A percentile compares a stretch with the other conserved stretches of the same genome.
These are phyloP conservation scores for Pinus taeda DNA, from an alignment of 75 land plant genomes.

Conservation along the genomic window DNA sequence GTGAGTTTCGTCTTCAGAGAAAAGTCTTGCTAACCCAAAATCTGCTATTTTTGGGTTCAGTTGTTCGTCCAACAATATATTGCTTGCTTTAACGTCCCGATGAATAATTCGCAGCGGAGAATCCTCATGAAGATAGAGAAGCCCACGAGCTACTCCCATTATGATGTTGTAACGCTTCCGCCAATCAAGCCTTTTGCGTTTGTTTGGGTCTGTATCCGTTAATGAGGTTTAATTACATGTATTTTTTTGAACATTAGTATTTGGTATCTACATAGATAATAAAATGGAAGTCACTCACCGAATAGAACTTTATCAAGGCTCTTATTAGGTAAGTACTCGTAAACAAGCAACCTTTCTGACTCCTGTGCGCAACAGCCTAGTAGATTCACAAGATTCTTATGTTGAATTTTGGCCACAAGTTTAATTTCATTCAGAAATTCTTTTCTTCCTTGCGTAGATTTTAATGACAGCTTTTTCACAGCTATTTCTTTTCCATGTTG, in stretches of 20 bases:
- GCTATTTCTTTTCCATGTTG: conserved; percentile 44
- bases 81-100: too few relatives aligned
- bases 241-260: too few relatives aligned
- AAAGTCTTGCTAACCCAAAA: too few relatives aligned
- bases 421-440: conserved; percentile 44
- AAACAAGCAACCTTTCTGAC: conserved; percentile 36
- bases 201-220: too few relatives aligned
- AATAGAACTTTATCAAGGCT: conserved; percentile 33
- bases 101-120: too few relatives aligned
- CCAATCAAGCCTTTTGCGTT: conserved; percentile 13
- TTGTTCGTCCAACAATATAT: too few relatives aligned
- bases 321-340: conserved; percentile 44
- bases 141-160: conserved; percentile 32
- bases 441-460: conserved; percentile 21
- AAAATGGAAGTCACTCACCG: neutral
- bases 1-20: too few relatives aligned
- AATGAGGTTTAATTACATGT: too few relatives aligned
- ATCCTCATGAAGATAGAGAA: conserved; percentile 27
- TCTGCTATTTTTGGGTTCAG: too few relatives aligned
- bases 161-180: conserved; percentile 23
- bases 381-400: conserved; percentile 26
- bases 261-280: too few relatives aligned
- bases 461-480: conserved; percentile 33
- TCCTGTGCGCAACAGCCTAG: conserved; percentile 36
- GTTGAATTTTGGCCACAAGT: conserved; percentile 29